phyloP scores from a whole-genome alignment of 148 eudicot species.

The Amaranthus hypochondriacus region DNA sequence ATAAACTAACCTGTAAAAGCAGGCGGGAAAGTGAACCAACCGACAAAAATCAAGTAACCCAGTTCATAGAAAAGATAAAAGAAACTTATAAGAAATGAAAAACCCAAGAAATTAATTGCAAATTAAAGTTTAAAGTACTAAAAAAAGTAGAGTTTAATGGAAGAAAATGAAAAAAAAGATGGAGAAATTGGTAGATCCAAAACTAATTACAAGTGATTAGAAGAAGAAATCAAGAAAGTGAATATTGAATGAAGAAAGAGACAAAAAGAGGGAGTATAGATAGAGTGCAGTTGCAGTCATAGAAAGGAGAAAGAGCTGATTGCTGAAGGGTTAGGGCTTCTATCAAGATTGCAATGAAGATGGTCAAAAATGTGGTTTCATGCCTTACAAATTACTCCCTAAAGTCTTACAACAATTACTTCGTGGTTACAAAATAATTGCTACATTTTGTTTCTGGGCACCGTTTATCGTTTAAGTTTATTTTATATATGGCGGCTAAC shows the following conservation, averaged over 20 bases:
- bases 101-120: not conserved
- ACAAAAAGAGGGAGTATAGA: not conserved
- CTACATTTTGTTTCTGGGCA: too few species aligned
- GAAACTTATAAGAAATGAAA: not conserved
- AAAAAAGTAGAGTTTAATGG: not conserved
- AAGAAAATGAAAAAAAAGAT: not conserved
- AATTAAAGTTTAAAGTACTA: not conserved
- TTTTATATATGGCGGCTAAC: too few species aligned
- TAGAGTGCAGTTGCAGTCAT: not conserved
- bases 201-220: not conserved
- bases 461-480: too few species aligned
- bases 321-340: not conserved
- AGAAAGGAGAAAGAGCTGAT: too few species aligned
- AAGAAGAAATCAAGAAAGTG: not conserved
- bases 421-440: too few species aligned
- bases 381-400: too few species aligned
- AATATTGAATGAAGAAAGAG: not conserved
- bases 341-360: not conserved
- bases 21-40: conserved; percentile 1
- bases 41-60: not conserved
- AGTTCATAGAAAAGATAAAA: not conserved
- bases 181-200: not conserved
- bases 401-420: too few species aligned
- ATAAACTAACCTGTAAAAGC: not conserved
- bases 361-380: not conserved